Evolutionary conservation across 495 filamentous ascomycete species (phyloP), one percentile per base, ranked within the genome.

Genomic region (Xylaria cubensis): DNA sequence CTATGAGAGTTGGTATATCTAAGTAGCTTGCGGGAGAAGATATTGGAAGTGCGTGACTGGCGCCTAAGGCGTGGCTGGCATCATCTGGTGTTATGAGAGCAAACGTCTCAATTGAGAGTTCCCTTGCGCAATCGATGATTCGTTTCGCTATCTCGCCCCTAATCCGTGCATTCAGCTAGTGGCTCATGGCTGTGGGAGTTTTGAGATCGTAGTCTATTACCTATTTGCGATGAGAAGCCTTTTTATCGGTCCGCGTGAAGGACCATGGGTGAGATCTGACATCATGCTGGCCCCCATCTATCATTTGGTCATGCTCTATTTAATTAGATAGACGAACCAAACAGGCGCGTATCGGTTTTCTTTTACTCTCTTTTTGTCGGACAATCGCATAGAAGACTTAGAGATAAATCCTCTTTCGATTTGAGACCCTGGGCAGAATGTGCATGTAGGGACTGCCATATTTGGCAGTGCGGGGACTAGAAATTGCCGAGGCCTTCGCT

Each of bases 111-210:
- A 88, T 82, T 32, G 78, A 80, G 29, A 88, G 74, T 74, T 91
- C 89, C 29, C 87, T 82, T 46, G 87, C 86, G 64, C 88, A 83
- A 24, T 86, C 82, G 15, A 91, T 74, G 53, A 91, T 88, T 1
- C 89, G 86, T 3, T 86, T 85, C 32, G 88, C 88, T 53, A 91
- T 90, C 76, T 91, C 89, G 61, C 89, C 89, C 80, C 89, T 89
- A 64, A 42, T 9, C 12, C 51, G 26, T n/a, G 12, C 64, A 36
- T 39, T 77, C 42, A 74, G 76, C 56, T 71, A 36, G 19, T 48
- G 21, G 1, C 34, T 7, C n/a, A 21, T n/a, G 2, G 17, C 13
- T 1, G 4, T 1, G 51, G 6, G 3, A 15, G 44, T 19, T 21
- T 50, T 46, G 9, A 48, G 55, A 41, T 69, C 39, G 9, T 61